These are phyloP conservation scores for Astrothelium macrocarpum DNA, from an alignment of 495 filamentous ascomycete species.

Conservation along the genomic window DNA sequence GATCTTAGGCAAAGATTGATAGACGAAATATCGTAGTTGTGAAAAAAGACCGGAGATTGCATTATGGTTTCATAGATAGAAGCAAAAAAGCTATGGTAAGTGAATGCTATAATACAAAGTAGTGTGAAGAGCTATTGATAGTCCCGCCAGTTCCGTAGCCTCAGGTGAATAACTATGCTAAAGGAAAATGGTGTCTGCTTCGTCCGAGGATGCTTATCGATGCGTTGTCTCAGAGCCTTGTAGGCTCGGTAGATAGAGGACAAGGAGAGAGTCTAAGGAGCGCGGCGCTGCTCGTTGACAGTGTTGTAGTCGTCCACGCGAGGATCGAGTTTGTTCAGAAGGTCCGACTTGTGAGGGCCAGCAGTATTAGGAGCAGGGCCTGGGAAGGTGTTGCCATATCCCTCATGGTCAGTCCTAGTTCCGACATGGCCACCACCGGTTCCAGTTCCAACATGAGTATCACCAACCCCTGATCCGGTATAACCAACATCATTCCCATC, in stretches of 20 bases:
- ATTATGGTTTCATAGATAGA: neutral
- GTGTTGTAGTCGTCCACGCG: constrained; percentile 36
- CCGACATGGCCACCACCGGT: constrained; percentile 7
- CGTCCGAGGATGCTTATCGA: neutral
- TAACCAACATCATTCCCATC: too few species aligned
- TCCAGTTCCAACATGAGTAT: too few species aligned
- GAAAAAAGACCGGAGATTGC: neutral
- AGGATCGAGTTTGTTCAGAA: constrained; percentile 44
- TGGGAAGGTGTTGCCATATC: constrained; percentile 5
- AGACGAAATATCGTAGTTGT: neutral
- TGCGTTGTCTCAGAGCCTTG: neutral
- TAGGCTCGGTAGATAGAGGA: neutral
- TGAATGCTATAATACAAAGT: neutral
- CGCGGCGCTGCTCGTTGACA: constrained; percentile 17
- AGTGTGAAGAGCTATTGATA: neutral
- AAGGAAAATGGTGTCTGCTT: neutral
- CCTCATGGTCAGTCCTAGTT: constrained; percentile 12
- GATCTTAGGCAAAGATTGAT: neutral
- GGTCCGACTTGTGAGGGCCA: constrained; percentile 43
- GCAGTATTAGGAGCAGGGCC: constrained; percentile 26
- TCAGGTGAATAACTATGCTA: neutral
- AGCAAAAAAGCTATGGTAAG: neutral
- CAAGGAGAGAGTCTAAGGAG: neutral
- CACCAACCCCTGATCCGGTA: too few species aligned
- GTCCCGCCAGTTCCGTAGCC: neutral